These are phyloP conservation scores for Saccharomyces hybrid DNA, from an alignment of 1,139 yeast species.

Conservation along the genomic window DNA sequence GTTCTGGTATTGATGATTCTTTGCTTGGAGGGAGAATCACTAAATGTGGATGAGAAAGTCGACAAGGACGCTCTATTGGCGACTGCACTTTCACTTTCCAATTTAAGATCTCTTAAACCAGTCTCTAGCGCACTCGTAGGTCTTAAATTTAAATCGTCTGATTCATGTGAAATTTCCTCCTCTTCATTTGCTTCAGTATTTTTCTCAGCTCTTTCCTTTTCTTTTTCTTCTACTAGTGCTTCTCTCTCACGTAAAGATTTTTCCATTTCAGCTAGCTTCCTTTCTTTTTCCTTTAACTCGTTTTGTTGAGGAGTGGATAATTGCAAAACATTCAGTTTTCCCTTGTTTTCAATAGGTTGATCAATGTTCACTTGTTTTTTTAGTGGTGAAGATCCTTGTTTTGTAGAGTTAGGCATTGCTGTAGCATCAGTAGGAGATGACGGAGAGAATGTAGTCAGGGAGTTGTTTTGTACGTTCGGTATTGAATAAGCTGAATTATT, in stretches of 20 bases:
- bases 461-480: neutral
- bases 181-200: neutral
- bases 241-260: constrained; percentile 10
- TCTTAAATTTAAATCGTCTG: constrained; percentile 13
- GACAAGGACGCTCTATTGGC: constrained; percentile 16
- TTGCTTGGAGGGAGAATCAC: constrained; percentile 21
- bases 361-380: constrained; percentile 5
- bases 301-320: constrained; percentile 23
- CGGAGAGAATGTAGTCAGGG: neutral
- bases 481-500: neutral
- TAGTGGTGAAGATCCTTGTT: constrained; percentile 9
- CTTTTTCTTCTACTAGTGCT: constrained; percentile 1
- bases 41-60: constrained; percentile 21
- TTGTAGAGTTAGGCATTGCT: neutral
- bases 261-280: constrained; percentile 8
- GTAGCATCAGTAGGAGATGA: neutral
- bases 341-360: constrained; percentile 7
- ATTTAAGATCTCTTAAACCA: constrained; percentile 14
- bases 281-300: constrained; percentile 16
- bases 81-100: constrained; percentile 6
- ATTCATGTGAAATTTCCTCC: neutral
- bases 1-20: constrained; percentile 3
- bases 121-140: constrained; percentile 19
- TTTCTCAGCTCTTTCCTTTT: constrained; percentile 1
- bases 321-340: constrained; percentile 21